phyloP scores from a whole-genome alignment of 768 basidiomycete species.

The Sutorius australiensis region DNA sequence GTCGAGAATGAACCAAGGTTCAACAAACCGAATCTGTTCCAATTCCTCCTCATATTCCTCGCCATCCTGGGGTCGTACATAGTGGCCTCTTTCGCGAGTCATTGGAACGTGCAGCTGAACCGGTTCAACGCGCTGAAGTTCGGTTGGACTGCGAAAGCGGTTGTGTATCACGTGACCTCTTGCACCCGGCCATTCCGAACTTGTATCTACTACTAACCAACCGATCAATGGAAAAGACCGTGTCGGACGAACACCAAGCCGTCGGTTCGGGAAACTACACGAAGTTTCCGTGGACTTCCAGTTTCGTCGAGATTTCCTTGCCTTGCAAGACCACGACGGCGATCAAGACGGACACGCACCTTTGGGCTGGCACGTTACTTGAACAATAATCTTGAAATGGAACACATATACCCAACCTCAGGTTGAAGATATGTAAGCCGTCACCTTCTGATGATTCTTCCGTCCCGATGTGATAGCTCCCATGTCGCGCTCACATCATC shows the following conservation, averaged over 20 bases:
- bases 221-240: background rate
- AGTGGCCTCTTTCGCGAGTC: constrained; percentile 22
- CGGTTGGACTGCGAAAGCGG: background rate
- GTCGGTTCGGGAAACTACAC: background rate
- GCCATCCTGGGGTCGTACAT: constrained; percentile 20
- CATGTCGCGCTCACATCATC: background rate
- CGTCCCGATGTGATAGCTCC: constrained; percentile 22
- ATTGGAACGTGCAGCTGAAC: constrained; percentile 12
- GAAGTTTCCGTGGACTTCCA: background rate
- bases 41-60: constrained; percentile 62
- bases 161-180: constrained; percentile 14
- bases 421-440: constrained; percentile 12
- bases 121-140: background rate
- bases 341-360: constrained; percentile 26
- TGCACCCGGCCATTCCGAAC: no score
- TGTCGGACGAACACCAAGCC: background rate
- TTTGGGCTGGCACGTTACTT: constrained; percentile 12
- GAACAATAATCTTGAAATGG: constrained; percentile 8
- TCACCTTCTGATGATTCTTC: constrained; percentile 5
- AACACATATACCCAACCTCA: constrained; percentile 4
- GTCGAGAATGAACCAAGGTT: background rate
- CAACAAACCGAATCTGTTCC: constrained; percentile 57
- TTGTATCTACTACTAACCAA: no score
- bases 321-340: constrained; percentile 13
- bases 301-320: constrained; percentile 9